Base-by-base conservation (phyloP, 2,329 filamentous ascomycete species). In the Paraphaeosphaeria minitans region DNA sequence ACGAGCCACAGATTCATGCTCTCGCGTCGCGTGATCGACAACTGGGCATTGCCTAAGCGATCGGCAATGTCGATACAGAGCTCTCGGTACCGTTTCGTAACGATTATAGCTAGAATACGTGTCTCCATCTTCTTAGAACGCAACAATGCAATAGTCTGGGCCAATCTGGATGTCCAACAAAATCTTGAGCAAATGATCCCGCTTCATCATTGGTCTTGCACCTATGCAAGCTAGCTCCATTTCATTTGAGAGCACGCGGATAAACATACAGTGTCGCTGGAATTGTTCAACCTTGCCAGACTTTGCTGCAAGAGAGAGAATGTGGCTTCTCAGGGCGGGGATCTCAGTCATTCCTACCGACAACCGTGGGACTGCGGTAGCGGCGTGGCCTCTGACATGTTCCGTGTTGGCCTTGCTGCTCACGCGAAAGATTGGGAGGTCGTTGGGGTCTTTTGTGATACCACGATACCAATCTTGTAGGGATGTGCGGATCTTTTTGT, bases 151-250 rank as follows among this genome's bases (percentile, higher is more conserved):
- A 9, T 8, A 19, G 1, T 21, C 21, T 4, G n/a, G 13, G 16
- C 10, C 31, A 37, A 47, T 47, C 21, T 48, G 46, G 13, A 48
- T 27, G 19, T 37, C 21, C 31, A 22, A 3, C 27, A 56, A 19
- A 2, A 52, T 57, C 41, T 27, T 57, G 41, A 57, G 39, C 19
- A 57, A 27, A 47, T 57, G 39, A 16, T 57, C 55, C 4, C 55
- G 22, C 31, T 57, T 57, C 55, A 57, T 53, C 55, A 57, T 57
- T 9, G 55, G 55, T 31, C 31, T 52, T 19, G 29, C 41, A 2
- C 48, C 55, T 9, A 43, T 39, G 16, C 55, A 57, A 13, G 55
- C 47, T 2, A 57, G 31, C 16, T 52, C 55, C 55, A 57, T 57
- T 31, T 47, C 21, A 16, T 39, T 46, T 21, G 53, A 21, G 5